Conservation (phyloP, 805 yeast species). For the Zygotorulaspora florentina region DNA sequence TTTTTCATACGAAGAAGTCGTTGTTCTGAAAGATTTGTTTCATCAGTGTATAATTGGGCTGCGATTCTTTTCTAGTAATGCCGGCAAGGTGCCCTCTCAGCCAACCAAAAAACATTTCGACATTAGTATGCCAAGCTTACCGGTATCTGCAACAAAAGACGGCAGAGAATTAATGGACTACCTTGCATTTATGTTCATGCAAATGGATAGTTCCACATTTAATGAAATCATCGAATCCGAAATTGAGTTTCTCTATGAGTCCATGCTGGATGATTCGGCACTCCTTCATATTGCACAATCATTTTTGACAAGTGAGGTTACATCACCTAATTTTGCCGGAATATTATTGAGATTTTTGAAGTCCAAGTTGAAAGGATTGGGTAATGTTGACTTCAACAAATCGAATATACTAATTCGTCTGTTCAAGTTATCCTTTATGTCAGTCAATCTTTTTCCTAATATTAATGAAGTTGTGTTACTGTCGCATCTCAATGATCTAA, state of each 20-base stretch:
- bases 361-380: conserved; percentile 69
- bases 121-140: conserved; percentile 74
- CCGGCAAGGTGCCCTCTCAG: conserved; percentile 24
- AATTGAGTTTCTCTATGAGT: conserved; percentile 68
- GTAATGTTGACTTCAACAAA: conserved; percentile 70
- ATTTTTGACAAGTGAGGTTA: conserved; percentile 88
- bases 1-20: conserved; percentile 78
- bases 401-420: conserved; percentile 79
- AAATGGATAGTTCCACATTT: conserved; percentile 91
- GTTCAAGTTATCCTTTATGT: conserved; percentile 92
- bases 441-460: conserved; percentile 85
- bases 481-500: conserved; percentile 82
- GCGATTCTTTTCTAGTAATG: conserved; percentile 58
- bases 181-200: conserved; percentile 88
- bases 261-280: conserved; percentile 79
- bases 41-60: conserved; percentile 82
- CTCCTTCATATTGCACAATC: conserved; percentile 88
- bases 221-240: conserved; percentile 86
- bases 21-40: conserved; percentile 69
- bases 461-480: conserved; percentile 82
- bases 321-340: conserved; percentile 88
- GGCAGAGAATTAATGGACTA: conserved; percentile 95
- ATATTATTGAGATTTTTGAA: conserved; percentile 72
- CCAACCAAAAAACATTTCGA: conserved; percentile 44
- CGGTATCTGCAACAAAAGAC: conserved; percentile 84